Conservation (phyloP, 108 stramenopile species). For the Schizochytrium sp. region DNA sequence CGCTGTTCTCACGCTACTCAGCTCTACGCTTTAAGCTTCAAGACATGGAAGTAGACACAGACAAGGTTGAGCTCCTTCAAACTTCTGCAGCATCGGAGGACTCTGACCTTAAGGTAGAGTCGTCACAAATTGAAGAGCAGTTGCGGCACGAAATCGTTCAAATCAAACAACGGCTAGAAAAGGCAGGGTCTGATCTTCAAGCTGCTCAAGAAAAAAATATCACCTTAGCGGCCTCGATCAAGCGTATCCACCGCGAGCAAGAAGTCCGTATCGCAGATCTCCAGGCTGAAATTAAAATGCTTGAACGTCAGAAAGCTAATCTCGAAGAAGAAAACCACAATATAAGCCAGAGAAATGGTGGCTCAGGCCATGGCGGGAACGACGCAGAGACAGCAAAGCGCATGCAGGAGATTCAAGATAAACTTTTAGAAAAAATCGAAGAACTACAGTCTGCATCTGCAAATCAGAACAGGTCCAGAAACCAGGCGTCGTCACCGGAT, state of each 20-base stretch:
- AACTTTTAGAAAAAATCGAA: neutral
- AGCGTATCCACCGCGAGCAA: slow-evolving; percentile 19
- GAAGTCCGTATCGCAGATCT: slow-evolving; percentile 14
- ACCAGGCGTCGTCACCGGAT: neutral
- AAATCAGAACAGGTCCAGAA: neutral
- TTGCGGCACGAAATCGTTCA: neutral
- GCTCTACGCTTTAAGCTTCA: neutral
- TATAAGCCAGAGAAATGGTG: neutral
- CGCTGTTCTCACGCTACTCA: slow-evolving; percentile 9
- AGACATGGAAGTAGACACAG: slow-evolving; percentile 26
- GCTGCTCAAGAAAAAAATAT: slow-evolving; percentile 45
- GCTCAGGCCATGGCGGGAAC: neutral
- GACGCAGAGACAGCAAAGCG: slow-evolving; percentile 47
- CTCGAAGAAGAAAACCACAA: slow-evolving; percentile 38
- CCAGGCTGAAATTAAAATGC: slow-evolving; percentile 42
- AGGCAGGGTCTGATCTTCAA: neutral
- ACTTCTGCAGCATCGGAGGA: neutral
- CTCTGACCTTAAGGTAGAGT: neutral
- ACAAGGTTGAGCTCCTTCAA: neutral
- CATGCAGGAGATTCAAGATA: slow-evolving; percentile 47
- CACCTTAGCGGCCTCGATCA: slow-evolving; percentile 5
- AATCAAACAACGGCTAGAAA: neutral
- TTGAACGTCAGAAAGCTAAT: slow-evolving; percentile 53
- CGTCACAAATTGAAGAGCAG: slow-evolving; percentile 46
- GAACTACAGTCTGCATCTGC: slow-evolving; percentile 39